These are phyloP conservation scores for Xenosphaeropsis pyriputrescens DNA, from an alignment of 2,329 filamentous ascomycete genomes.

Conservation along the genomic window DNA sequence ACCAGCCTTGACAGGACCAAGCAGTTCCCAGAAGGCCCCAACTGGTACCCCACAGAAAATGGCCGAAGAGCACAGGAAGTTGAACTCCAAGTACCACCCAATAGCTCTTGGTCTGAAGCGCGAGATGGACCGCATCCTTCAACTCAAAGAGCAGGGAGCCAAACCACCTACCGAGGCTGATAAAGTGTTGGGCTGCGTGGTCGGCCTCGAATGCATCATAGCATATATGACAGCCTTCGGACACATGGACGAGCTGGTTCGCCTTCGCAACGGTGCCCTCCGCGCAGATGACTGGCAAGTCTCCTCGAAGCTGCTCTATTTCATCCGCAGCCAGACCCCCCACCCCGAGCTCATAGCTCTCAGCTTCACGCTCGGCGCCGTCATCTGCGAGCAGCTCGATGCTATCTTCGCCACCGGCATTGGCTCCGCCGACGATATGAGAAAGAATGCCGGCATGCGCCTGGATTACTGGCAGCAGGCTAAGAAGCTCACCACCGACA, in stretches of 20 bases:
- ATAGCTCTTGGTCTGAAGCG: slow-evolving; percentile 14
- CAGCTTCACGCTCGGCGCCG: slow-evolving; percentile 27
- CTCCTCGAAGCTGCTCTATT: slow-evolving; percentile 29
- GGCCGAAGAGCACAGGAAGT: too few species aligned
- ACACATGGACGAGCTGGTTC: slow-evolving; percentile 2
- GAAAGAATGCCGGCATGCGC: slow-evolving; percentile 15
- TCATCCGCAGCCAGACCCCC: slow-evolving; percentile 22
- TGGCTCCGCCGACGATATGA: slow-evolving; percentile 22
- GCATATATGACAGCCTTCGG: slow-evolving; percentile 15
- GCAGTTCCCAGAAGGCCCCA: slow-evolving; percentile 8
- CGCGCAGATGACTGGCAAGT: slow-evolving; percentile 27
- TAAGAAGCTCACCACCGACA: slow-evolving; percentile 5
- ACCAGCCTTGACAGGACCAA: slow-evolving; percentile 13
- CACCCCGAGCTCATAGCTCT: slow-evolving; percentile 25
- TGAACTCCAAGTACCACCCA: slow-evolving; percentile 3
- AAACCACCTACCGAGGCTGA: slow-evolving; percentile 8
- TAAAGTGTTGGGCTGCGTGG: slow-evolving; percentile 10
- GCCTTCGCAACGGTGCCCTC: slow-evolving; percentile 1
- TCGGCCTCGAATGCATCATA: slow-evolving; percentile 14
- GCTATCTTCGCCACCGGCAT: slow-evolving; percentile 25
- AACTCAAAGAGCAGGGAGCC: slow-evolving; percentile 8
- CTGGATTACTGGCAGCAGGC: slow-evolving; percentile 10
- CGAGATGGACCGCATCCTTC: slow-evolving; percentile 15
- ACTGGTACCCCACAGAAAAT: slow-evolving; percentile 5
- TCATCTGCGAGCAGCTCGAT: slow-evolving; percentile 28